Percentiles rank a stretch among this genome's conserved stretches.
These are phyloP conservation scores for Populus hybrid DNA, from an alignment of 441 rosid species.

Conservation along the genomic window DNA sequence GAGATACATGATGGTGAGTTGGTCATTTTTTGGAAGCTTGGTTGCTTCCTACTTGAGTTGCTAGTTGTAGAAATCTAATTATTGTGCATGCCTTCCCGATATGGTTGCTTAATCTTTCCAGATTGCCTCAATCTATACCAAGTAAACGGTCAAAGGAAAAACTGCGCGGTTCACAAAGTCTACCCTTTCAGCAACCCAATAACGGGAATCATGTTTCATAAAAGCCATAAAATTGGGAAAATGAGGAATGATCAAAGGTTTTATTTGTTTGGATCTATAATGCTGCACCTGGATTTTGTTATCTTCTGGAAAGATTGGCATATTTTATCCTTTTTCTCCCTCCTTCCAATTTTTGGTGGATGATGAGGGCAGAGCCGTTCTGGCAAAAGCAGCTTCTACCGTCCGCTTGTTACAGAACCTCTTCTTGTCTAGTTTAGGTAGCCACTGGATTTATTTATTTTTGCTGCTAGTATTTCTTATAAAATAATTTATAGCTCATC, in stretches of 20 bases:
- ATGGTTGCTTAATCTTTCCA: slow-evolving; percentile 14
- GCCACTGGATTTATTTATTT: no score
- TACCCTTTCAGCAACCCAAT: slow-evolving; percentile 25
- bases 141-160: slow-evolving; percentile 39
- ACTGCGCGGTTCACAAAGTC: slow-evolving; percentile 22
- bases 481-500: no score
- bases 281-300: slow-evolving; percentile 13
- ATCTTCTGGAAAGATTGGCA: slow-evolving; percentile 21
- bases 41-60: no score
- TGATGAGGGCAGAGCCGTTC: neutral
- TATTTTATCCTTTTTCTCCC: neutral
- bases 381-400: neutral
- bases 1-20: neutral
- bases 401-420: neutral
- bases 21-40: neutral
- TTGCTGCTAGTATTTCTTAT: no score
- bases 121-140: slow-evolving; percentile 30
- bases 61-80: neutral
- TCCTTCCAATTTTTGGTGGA: neutral
- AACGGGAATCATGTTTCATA: slow-evolving; percentile 29
- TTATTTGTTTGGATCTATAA: neutral
- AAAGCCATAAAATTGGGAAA: neutral
- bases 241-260: neutral
- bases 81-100: neutral
- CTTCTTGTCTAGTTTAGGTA: neutral